These are phyloP conservation scores for Helotiales sp. DNA, from an alignment of 2,329 filamentous ascomycete species.

Conservation along the genomic window DNA sequence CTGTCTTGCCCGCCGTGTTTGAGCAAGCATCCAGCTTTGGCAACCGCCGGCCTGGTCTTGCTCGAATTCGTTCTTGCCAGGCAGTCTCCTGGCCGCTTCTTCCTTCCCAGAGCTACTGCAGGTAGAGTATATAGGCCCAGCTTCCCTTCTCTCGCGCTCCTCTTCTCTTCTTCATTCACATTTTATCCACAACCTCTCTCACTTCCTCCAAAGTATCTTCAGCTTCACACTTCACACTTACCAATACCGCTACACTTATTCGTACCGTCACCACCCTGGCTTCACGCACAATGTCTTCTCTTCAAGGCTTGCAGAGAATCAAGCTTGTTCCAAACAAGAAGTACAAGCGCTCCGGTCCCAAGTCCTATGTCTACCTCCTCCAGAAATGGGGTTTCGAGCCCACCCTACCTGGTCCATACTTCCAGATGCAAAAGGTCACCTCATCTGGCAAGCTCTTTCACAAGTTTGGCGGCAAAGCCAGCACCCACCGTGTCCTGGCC, in stretches of 20 bases:
- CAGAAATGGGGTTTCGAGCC: slow-evolving; percentile 64
- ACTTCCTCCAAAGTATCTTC: neutral
- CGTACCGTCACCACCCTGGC: neutral
- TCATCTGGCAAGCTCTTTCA: slow-evolving; percentile 40
- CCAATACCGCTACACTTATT: slow-evolving; percentile 2
- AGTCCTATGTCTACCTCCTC: slow-evolving; percentile 62
- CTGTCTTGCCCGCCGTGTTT: slow-evolving; percentile 4
- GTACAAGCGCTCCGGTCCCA: slow-evolving; percentile 58
- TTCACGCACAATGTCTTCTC: slow-evolving; percentile 29
- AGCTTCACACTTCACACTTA: neutral
- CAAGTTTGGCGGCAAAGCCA: slow-evolving; percentile 49
- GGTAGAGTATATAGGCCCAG: slow-evolving; percentile 7
- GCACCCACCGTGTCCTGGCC: slow-evolving; percentile 47
- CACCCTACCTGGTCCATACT: slow-evolving; percentile 62
- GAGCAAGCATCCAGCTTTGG: slow-evolving; percentile 10
- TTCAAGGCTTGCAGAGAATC: slow-evolving; percentile 42
- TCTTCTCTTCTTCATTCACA: slow-evolving; percentile 8
- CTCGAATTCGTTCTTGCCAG: slow-evolving; percentile 3
- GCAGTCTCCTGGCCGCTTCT: neutral
- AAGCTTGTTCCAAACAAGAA: slow-evolving; percentile 56
- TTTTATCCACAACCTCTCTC: slow-evolving; percentile 1
- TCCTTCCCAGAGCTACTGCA: slow-evolving; percentile 4
- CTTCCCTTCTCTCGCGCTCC: neutral
- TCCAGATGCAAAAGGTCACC: slow-evolving; percentile 45
- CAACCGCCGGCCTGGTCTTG: neutral